Evolutionary conservation across 2,329 filamentous ascomycete genomes (phyloP).

Genomic region (Xylariales sp.): DNA sequence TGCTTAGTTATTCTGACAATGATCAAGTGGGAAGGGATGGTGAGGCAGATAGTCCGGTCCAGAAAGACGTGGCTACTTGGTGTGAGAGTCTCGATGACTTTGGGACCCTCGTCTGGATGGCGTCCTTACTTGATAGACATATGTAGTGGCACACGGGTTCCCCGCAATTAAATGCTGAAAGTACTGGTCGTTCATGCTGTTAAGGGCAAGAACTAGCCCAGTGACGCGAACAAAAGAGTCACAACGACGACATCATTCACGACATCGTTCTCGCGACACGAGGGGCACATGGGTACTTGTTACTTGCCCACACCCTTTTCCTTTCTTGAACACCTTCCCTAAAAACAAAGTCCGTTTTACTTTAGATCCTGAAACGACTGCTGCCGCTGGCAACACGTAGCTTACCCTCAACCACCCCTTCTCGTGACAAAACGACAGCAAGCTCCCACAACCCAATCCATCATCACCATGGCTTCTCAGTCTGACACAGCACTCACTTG

Average conservation of each 20-base stretch:
- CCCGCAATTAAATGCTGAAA: background rate
- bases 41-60: constrained; percentile 7
- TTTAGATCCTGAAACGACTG: background rate
- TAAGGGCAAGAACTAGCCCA: background rate
- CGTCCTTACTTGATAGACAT: constrained; percentile 46
- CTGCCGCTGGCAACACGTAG: background rate
- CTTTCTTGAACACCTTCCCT: background rate
- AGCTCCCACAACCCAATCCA: background rate
- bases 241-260: background rate
- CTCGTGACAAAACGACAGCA: background rate
- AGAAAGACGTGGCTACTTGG: constrained; percentile 42
- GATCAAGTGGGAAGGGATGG: constrained; percentile 1
- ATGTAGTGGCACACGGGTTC: background rate
- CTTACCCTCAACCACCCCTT: background rate
- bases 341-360: background rate
- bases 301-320: background rate
- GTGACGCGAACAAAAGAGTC: constrained; percentile 13
- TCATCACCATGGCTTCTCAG: constrained; percentile 15
- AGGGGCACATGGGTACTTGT: constrained; percentile 5
- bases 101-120: constrained; percentile 48
- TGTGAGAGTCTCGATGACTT: constrained; percentile 47
- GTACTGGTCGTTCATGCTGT: background rate
- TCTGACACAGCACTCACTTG: constrained; percentile 21
- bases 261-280: constrained; percentile 5
- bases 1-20: background rate